A percentile compares a stretch with the other conserved stretches of the same genome.
Evolutionary conservation across 192 early-diverging fungal genomes (phyloP).

Genomic region (Backusella sp.): DNA sequence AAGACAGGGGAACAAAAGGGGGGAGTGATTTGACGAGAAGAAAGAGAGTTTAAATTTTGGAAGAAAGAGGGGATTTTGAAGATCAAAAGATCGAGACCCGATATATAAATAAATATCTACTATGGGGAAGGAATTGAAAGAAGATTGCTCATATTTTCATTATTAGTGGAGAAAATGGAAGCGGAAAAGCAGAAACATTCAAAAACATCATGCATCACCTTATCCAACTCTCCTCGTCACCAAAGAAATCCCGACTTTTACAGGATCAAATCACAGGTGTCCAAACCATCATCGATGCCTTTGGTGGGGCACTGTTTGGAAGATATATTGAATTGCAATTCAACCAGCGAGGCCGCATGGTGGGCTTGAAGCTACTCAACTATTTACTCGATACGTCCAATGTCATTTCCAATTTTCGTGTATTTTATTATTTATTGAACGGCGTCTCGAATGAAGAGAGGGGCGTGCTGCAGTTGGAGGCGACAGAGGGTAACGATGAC

Average conservation of each 20-base stretch:
- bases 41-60: background rate
- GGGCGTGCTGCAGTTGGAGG: slow-evolving; percentile 65
- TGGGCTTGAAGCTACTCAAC: slow-evolving; percentile 83
- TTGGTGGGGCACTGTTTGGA: slow-evolving; percentile 87
- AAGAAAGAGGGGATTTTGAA: background rate
- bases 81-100: background rate
- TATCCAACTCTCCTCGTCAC: slow-evolving; percentile 65
- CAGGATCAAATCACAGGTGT: slow-evolving; percentile 69
- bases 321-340: slow-evolving; percentile 89
- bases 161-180: slow-evolving; percentile 78
- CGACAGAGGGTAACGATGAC: slow-evolving; percentile 58
- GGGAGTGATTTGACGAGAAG: background rate
- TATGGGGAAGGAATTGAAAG: background rate
- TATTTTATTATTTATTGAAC: slow-evolving; percentile 91
- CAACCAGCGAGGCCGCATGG: slow-evolving; percentile 81
- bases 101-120: background rate
- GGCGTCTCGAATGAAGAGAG: slow-evolving; percentile 79
- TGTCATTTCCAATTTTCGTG: slow-evolving; percentile 88
- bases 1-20: background rate
- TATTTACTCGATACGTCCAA: slow-evolving; percentile 87
- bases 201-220: slow-evolving; percentile 65
- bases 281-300: slow-evolving; percentile 76
- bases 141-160: background rate
- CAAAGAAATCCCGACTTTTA: slow-evolving; percentile 66
- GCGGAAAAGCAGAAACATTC: slow-evolving; percentile 83